phyloP scores from a whole-genome alignment of 2,329 filamentous ascomycete genomes.

The Ophiocordyceps camponoti-saundersi region DNA sequence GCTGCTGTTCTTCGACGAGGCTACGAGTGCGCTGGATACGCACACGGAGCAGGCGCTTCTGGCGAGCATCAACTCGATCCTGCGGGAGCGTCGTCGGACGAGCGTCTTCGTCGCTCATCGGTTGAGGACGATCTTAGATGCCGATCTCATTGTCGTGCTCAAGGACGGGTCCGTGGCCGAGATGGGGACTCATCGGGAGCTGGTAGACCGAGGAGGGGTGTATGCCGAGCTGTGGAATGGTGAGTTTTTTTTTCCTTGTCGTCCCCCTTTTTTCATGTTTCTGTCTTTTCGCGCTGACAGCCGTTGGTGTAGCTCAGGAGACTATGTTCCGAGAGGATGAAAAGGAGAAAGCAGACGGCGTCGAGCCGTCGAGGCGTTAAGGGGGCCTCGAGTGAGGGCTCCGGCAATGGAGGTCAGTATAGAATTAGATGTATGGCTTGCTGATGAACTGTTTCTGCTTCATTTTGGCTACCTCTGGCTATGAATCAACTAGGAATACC shows the following conservation, averaged over 20 bases:
- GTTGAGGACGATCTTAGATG: constrained; percentile 83
- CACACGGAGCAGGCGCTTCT: constrained; percentile 85
- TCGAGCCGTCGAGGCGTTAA: constrained; percentile 6
- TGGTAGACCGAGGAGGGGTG: constrained; percentile 62
- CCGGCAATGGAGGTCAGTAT: not conserved
- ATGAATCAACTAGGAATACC: too few relatives aligned
- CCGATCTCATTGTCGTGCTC: constrained; percentile 82
- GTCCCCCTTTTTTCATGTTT: not conserved
- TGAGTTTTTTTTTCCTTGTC: constrained; percentile 26
- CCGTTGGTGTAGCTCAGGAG: constrained; percentile 36
- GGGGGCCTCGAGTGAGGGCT: constrained; percentile 3
- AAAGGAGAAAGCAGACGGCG: constrained; percentile 18
- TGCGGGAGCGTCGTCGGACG: constrained; percentile 74
- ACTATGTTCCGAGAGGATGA: constrained; percentile 35
- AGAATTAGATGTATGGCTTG: too few relatives aligned
- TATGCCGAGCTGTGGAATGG: constrained; percentile 87
- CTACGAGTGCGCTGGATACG: constrained; percentile 80
- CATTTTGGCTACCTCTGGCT: too few relatives aligned
- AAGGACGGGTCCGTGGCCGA: constrained; percentile 75
- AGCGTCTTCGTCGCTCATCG: constrained; percentile 93
- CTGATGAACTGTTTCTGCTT: not conserved
- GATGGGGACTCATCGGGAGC: constrained; percentile 68
- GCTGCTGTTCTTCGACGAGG: constrained; percentile 87
- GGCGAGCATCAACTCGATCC: constrained; percentile 80
- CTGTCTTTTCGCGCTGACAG: not conserved